A percentile compares a stretch with the other conserved stretches of the same genome.
Evolutionary conservation across 2,329 filamentous ascomycete genomes (phyloP).

Genomic region (Penicillium crustosum): DNA sequence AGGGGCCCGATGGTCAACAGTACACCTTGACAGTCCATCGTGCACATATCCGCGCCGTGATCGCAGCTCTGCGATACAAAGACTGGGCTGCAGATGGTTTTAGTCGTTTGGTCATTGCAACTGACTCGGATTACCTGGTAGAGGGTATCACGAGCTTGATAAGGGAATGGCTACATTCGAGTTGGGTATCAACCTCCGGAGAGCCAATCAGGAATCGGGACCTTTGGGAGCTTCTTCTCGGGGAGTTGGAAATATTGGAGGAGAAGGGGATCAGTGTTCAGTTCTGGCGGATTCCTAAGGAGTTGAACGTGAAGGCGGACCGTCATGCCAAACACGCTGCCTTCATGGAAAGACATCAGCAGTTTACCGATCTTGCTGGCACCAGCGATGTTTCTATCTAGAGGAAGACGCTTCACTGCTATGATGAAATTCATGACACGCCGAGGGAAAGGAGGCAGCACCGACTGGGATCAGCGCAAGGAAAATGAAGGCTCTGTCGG

Average conservation of each 20-base stretch:
- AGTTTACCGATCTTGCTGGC: background rate
- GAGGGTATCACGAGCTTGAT: slow-evolving; percentile 51
- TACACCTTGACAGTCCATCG: slow-evolving; percentile 51
- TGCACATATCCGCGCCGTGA: slow-evolving; percentile 57
- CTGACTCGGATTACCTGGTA: slow-evolving; percentile 55
- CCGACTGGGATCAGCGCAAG: too few relatives aligned
- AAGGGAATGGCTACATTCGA: slow-evolving; percentile 37
- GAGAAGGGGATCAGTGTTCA: slow-evolving; percentile 27
- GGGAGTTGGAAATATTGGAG: slow-evolving; percentile 38
- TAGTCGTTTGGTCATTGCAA: slow-evolving; percentile 52
- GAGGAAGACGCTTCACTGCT: background rate
- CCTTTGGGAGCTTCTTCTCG: slow-evolving; percentile 53
- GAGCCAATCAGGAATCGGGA: slow-evolving; percentile 33
- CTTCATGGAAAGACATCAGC: background rate
- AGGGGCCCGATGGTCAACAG: background rate
- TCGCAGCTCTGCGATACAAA: slow-evolving; percentile 50
- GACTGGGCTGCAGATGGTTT: slow-evolving; percentile 47
- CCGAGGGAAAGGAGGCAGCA: background rate
- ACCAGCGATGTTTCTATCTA: background rate
- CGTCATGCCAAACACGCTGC: background rate
- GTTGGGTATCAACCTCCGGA: background rate
- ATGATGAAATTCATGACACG: background rate
- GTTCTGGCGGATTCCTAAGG: background rate
- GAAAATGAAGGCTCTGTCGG: background rate
- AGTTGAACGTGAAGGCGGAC: background rate